phyloP scores from a whole-genome alignment of 2,329 filamentous ascomycete genomes.

The Diaporthe capsici region DNA sequence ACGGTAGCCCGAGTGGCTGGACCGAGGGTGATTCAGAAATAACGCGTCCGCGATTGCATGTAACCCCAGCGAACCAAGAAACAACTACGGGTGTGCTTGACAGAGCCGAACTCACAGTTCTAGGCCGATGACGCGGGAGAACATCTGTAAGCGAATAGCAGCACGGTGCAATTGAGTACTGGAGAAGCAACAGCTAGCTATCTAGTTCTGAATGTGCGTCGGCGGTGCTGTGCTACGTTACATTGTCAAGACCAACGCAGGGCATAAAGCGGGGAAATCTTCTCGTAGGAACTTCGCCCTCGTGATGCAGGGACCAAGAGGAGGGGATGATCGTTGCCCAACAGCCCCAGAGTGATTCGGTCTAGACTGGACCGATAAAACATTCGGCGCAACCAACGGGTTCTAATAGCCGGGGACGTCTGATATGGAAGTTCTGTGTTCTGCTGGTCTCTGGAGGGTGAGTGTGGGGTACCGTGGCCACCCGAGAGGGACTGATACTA shows the following conservation, averaged over 20 bases:
- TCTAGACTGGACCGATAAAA: conserved; percentile 4
- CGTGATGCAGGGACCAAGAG: conserved; percentile 26
- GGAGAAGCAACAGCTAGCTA: not conserved
- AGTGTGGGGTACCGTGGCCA: conserved; percentile 28
- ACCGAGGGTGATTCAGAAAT: not conserved
- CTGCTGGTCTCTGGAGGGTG: not conserved
- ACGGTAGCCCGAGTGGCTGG: too few relatives aligned
- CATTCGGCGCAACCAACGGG: not conserved
- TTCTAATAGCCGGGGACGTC: not conserved
- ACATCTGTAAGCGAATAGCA: not conserved
- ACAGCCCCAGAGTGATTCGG: not conserved
- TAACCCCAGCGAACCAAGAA: not conserved
- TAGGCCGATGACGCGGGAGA: not conserved
- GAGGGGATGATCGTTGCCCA: conserved; percentile 22
- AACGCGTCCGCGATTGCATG: not conserved
- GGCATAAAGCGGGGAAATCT: conserved; percentile 22
- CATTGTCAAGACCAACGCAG: not conserved
- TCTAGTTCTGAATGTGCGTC: not conserved
- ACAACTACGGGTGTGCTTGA: not conserved
- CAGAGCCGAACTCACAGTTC: not conserved
- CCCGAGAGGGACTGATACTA: conserved; percentile 1
- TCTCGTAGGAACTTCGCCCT: not conserved
- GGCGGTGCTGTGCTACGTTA: conserved; percentile 28
- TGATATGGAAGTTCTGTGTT: not conserved
- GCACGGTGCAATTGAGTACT: not conserved